Evolutionary conservation across 257 asterid species (phyloP).

Genomic region (Ocimum tenuiflorum): DNA sequence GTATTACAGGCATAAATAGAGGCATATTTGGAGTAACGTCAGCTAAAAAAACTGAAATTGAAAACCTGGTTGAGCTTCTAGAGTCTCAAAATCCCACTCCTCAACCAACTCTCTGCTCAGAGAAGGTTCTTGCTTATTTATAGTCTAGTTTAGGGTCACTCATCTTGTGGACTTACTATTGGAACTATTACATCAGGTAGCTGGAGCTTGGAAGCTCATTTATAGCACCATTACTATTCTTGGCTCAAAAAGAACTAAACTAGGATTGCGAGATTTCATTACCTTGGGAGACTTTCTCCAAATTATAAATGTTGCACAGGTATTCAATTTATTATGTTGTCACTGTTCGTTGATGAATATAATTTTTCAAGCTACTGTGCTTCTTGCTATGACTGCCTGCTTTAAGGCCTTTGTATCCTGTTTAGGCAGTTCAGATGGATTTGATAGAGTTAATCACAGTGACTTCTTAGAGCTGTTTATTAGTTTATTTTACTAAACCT

Average conservation of each 20-base stretch:
- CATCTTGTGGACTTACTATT: neutral
- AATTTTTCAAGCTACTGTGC: neutral
- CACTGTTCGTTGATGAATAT: neutral
- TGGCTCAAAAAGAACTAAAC: constrained; percentile 81
- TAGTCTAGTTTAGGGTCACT: neutral
- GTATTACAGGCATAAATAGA: constrained; percentile 56
- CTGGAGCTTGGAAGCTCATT: constrained; percentile 81
- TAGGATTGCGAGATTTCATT: constrained; percentile 84
- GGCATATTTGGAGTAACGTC: constrained; percentile 81
- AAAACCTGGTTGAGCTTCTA: constrained; percentile 46
- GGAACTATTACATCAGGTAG: constrained; percentile 34
- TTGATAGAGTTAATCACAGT: neutral
- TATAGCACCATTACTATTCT: constrained; percentile 74
- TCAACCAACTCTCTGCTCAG: constrained; percentile 54
- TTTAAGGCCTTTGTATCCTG: neutral
- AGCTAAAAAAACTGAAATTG: constrained; percentile 51
- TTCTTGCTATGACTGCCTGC: neutral
- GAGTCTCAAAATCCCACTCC: constrained; percentile 79
- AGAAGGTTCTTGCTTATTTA: constrained; percentile 45
- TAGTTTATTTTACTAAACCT: neutral
- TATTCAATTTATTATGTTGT: constrained; percentile 15
- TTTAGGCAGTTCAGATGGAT: neutral
- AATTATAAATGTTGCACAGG: constrained; percentile 57
- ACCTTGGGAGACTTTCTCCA: constrained; percentile 67
- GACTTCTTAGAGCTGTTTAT: neutral